These are phyloP conservation scores for Solidago caesia DNA, from an alignment of 129 eudicot species.

Conservation along the genomic window DNA sequence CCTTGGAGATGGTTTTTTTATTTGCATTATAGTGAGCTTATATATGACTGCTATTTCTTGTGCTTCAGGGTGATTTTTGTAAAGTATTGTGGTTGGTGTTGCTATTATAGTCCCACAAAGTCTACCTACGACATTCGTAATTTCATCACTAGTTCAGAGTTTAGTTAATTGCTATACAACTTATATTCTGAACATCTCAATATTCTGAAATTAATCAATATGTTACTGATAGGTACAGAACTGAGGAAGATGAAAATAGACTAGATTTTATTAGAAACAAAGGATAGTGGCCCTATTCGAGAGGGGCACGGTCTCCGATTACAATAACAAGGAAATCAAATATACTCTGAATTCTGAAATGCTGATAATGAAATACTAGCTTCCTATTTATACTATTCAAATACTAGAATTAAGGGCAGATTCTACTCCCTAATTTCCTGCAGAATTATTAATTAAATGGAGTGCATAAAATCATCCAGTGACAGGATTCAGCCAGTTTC, in stretches of 20 bases:
- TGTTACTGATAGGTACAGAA: too few species aligned
- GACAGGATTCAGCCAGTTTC: background rate
- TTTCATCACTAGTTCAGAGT: too few species aligned
- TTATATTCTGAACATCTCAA: background rate
- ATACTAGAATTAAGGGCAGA: background rate
- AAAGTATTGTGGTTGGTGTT: too few species aligned
- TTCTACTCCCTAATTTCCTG: background rate
- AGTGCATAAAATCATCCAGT: background rate
- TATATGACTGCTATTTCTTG: too few species aligned
- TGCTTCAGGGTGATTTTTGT: too few species aligned
- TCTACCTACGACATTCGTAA: too few species aligned
- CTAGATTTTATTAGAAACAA: background rate
- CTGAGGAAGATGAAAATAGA: background rate
- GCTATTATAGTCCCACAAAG: too few species aligned
- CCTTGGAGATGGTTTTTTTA: too few species aligned
- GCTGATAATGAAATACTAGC: too few species aligned
- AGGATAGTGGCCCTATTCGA: slow-evolving; percentile 10
- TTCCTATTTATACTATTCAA: background rate
- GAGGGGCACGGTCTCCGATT: background rate
- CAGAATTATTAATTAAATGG: background rate
- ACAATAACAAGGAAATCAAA: background rate
- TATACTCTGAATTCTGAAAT: background rate
- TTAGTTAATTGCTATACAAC: background rate
- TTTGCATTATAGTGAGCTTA: too few species aligned
- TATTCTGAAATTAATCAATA: too few species aligned